Evolutionary conservation across 164 flowering plant genomes (phyloP), one percentile per base, ranked within the genome.

Genomic region (Magnolia kwangsiensis): DNA sequence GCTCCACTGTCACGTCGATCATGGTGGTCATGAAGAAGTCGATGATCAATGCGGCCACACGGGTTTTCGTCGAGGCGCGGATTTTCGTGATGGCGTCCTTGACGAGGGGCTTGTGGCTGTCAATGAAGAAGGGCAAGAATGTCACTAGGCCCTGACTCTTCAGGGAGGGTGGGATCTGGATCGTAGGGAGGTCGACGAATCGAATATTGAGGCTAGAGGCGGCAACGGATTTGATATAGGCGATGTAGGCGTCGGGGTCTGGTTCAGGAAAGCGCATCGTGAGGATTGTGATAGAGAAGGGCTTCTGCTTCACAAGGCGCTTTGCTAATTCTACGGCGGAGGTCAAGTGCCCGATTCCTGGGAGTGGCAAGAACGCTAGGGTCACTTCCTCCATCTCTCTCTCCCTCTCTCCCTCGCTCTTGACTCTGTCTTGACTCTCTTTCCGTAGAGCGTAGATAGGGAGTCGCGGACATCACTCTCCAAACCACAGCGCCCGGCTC

Each of bases 301-400:
- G 70, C 19, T 71, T 4, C n/a, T 71, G 18, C 13, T 70, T 13
- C 29, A 24, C 13, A 2, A 77, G 63, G 72, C 21, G 27, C 14
- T 77, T 77, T 14, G 79, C 75, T 7, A 77, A 19, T 18, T 77
- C 71, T 6, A 77, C 64, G 50, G 50, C 31, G 7, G 75, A 51
- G 3, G 8, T 24, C 1, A 77, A 24, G 71, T 77, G 79, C 7
- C 79, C 71, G 4, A 5, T 19, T 24, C n/a, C 31, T 1, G 75
- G 72, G 8, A 16, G 3, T 4, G 79, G 79, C 14, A 68, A 9
- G 51, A 76, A n/a, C 9, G 72, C 68, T 31, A 77, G 11, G 1
- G 10, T 64, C 7, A 23, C 63, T 7, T 51, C 69, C n/a, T 20
- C 72, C 50, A 8, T 27, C 10, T 13, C 51, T 20, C 13, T 31